These are phyloP conservation scores for Artemisia argyi DNA, from an alignment of 129 eudicot genomes.

Conservation along the genomic window DNA sequence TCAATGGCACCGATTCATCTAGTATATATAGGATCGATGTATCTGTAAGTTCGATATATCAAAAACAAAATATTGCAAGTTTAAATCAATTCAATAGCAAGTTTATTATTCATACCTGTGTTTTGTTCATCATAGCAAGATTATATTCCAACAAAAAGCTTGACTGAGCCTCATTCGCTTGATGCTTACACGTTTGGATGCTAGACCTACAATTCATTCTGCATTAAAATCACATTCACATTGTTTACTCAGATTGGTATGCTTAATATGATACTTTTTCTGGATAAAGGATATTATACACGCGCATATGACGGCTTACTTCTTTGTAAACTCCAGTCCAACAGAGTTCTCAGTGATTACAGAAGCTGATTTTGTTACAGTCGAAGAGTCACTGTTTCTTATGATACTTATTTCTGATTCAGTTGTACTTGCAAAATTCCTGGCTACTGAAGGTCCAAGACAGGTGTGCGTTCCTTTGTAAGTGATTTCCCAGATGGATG, in stretches of 20 bases:
- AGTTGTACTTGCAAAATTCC: not conserved
- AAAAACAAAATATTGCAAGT: no score
- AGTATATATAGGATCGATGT: no score
- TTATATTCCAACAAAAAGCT: no score
- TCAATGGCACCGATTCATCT: no score
- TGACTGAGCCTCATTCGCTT: not conserved
- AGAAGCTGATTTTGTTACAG: not conserved
- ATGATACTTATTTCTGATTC: not conserved
- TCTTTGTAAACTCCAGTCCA: slow-evolving; percentile 13
- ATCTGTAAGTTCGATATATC: no score
- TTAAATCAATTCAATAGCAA: no score
- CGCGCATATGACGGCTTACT: not conserved
- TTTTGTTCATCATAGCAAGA: no score
- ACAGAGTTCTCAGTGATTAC: slow-evolving; percentile 4
- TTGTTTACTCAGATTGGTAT: not conserved
- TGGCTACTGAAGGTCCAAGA: not conserved
- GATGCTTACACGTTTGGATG: not conserved
- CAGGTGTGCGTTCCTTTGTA: not conserved
- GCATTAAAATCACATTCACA: not conserved
- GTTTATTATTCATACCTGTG: no score
- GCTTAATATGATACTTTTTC: not conserved
- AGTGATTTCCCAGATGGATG: slow-evolving; percentile 9
- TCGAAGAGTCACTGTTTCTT: not conserved
- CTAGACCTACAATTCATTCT: not conserved
- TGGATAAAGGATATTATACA: not conserved